A percentile compares a stretch with the other conserved stretches of the same genome.
Conservation (phyloP, 75 land plant species). For the Adiantum capillusveneris region DNA sequence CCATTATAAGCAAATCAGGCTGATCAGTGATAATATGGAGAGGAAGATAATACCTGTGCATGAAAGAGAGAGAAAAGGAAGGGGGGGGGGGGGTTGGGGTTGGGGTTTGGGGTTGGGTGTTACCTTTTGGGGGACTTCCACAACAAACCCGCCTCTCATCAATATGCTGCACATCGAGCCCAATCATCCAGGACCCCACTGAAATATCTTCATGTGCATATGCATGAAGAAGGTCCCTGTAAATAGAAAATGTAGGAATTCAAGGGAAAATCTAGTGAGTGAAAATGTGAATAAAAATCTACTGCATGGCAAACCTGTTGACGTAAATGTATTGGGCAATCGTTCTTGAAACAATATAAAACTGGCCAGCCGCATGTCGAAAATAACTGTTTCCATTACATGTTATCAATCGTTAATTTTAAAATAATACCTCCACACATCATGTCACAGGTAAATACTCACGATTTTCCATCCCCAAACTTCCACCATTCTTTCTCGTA, state of each 20-base stretch:
- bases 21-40: too few relatives aligned
- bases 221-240: slow-evolving; percentile 61
- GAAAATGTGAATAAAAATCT: neutral
- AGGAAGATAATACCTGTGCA: too few relatives aligned
- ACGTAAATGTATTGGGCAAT: slow-evolving; percentile 83
- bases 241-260: neutral
- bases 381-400: slow-evolving; percentile 69
- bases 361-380: slow-evolving; percentile 86
- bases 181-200: slow-evolving; percentile 92
- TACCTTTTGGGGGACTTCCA: slow-evolving; percentile 51
- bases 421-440: too few relatives aligned
- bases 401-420: too few relatives aligned
- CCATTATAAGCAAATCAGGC: too few relatives aligned
- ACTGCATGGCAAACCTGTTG: slow-evolving; percentile 53
- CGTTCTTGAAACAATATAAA: slow-evolving; percentile 63
- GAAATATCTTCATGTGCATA: slow-evolving; percentile 95
- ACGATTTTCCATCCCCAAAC: slow-evolving; percentile 96
- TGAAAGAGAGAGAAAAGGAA: too few relatives aligned
- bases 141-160: slow-evolving; percentile 83
- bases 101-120: too few relatives aligned
- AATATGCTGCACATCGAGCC: slow-evolving; percentile 68
- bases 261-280: too few relatives aligned
- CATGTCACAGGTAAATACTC: slow-evolving; percentile 20
- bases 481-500: slow-evolving; percentile 99
- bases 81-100: too few relatives aligned